phyloP scores from a whole-genome alignment of 129 eudicot genomes.

The Solidago caesia region DNA sequence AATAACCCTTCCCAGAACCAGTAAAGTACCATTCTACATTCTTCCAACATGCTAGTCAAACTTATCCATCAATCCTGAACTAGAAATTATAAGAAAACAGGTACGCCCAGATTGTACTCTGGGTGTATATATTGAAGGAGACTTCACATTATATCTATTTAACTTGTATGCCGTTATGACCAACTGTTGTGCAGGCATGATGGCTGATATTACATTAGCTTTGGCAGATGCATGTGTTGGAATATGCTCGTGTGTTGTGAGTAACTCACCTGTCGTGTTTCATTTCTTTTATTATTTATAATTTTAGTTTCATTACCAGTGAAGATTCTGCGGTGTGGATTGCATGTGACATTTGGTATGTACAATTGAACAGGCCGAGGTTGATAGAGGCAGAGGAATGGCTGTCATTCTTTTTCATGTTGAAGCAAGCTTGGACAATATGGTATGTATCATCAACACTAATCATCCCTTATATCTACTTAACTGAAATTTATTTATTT shows the following conservation, averaged over 20 bases:
- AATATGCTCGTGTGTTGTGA: slow-evolving; percentile 88
- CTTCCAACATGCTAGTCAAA: background rate
- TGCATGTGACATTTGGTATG: slow-evolving; percentile 5
- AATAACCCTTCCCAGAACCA: background rate
- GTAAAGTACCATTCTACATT: background rate
- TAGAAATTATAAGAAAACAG: background rate
- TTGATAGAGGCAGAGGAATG: slow-evolving; percentile 67
- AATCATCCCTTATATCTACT: background rate
- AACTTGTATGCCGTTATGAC: slow-evolving; percentile 2
- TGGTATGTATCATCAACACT: slow-evolving; percentile 45
- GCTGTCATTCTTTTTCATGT: slow-evolving; percentile 82
- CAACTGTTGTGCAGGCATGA: slow-evolving; percentile 53
- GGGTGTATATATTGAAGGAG: background rate
- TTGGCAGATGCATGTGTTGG: slow-evolving; percentile 71
- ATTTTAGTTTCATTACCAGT: background rate
- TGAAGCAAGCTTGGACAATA: slow-evolving; percentile 65
- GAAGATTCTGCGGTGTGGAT: background rate
- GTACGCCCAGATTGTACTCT: background rate
- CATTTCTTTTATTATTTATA: background rate
- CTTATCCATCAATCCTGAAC: background rate
- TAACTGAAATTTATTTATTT: background rate
- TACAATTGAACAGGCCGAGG: slow-evolving; percentile 60
- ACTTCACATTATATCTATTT: background rate
- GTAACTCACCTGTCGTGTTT: slow-evolving; percentile 20
- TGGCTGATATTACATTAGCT: slow-evolving; percentile 71